Evolutionary conservation across 768 basidiomycete genomes (phyloP), one percentile per base, ranked within the genome.

Genomic region (Floccularia luteovirens): DNA sequence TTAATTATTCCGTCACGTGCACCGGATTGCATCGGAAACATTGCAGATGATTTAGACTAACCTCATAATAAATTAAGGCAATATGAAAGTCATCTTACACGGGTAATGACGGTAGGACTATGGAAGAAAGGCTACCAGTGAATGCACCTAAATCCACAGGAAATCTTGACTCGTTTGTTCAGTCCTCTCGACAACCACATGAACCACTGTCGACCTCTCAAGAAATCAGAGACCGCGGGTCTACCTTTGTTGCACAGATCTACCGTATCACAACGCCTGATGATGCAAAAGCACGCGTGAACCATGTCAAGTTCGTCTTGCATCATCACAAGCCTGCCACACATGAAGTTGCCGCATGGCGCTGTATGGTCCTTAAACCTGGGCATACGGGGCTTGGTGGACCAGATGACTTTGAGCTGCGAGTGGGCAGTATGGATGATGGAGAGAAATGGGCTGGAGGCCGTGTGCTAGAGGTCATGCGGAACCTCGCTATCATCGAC

Each of bases 291-390:
- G 57, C 61, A 19, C 66, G 66, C 27, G 58, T 75, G 28, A 62
- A 69, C 23, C 69, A 84, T 46, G 56, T 82, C 30, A 72, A 70
- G 44, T 56, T 75, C 41, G 70, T 81, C 30, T 56, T 77, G 1
- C 83, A 87, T 50, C 68, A 63, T 3, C 46, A 65, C 24, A 75
- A 71, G 30, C 75, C 72, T 8, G 81, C 82, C 0, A 66, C 77
- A 8, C 82, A 88, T 47, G 79, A 85, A 52, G 84, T 91, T 31
- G 65, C 70, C 27, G 90, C 86, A 4, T 91, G 82, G 81, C 66
- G 90, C 24, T 80, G 77, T 50, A 85, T 92, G 81, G 69, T 69
- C 0, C 59, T 84, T 40, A 86, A 79, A 56, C 50, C 64, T 8
- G 84, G 81, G 2, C 66, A 63, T 35, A 77, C 70, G 2, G 89